phyloP scores from a whole-genome alignment of 768 basidiomycete genomes.

The Termitomyces sp. region DNA sequence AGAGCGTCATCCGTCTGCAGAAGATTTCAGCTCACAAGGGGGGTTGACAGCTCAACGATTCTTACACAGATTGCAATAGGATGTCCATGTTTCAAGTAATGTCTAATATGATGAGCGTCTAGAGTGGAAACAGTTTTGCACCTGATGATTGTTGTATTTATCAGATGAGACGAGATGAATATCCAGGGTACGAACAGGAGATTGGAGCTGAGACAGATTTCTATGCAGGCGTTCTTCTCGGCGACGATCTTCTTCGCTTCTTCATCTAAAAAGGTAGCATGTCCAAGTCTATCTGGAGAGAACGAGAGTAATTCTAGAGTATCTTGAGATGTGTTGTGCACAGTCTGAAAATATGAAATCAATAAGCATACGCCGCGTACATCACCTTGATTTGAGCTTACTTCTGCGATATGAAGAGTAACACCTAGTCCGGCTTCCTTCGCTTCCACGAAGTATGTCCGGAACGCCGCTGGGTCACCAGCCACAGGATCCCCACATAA shows the following conservation, averaged over 20 bases:
- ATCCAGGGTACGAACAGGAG: constrained; percentile 47
- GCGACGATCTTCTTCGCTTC: constrained; percentile 56
- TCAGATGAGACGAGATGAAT: not conserved
- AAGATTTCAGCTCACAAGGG: not conserved
- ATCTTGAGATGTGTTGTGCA: constrained; percentile 49
- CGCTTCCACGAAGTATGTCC: constrained; percentile 47
- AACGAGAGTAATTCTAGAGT: constrained; percentile 58
- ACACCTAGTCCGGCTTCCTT: constrained; percentile 60
- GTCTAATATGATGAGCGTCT: constrained; percentile 69
- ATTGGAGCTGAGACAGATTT: constrained; percentile 82
- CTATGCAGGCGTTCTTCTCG: constrained; percentile 55
- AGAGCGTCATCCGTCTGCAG: constrained; percentile 78
- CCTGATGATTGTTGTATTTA: constrained; percentile 27
- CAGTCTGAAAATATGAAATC: constrained; percentile 32
- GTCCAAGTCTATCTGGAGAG: constrained; percentile 67
- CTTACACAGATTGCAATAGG: constrained; percentile 74
- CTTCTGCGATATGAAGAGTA: constrained; percentile 87
- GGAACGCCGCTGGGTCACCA: constrained; percentile 54
- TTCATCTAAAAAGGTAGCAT: constrained; percentile 75
- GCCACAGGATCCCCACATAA: constrained; percentile 73
- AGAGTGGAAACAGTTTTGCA: constrained; percentile 66
- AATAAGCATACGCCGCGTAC: not conserved
- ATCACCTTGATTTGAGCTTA: constrained; percentile 20
- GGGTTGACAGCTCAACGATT: not conserved
- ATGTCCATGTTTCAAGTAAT: constrained; percentile 60